Base-by-base conservation (phyloP, 2,329 filamentous ascomycete genomes). In the Blastomyces gilchristii region DNA sequence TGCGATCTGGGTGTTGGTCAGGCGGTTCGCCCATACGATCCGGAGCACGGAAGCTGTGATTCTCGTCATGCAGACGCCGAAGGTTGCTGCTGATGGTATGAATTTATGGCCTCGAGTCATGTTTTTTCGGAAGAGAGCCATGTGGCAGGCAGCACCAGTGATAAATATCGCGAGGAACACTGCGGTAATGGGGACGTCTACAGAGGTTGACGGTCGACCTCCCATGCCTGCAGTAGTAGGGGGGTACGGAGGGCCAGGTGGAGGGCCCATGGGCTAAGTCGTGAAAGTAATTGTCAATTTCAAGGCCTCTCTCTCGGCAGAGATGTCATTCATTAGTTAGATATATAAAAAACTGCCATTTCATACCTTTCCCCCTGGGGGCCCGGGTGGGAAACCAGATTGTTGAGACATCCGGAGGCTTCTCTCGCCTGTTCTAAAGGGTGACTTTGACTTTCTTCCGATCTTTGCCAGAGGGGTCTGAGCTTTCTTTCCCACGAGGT, bases 171-270 rank as follows among this genome's bases (percentile, higher is more conserved):
- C 71, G 16, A 91, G 72, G 66, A 91, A 83, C 63, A 89, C 81
- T 61, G 81, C 79, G 65, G 79, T 83, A 71, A 90, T 80, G 47
- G 88, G 86, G 8, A 86, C 79, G 71, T 92, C 89, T 66, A 87
- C 75, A 2, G 70, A 65, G 3, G 79, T 70, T 0, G 78, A 82
- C 1, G 89, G 88, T 8, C 76, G 67, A 31, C 85, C 75, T 37
- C 77, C 77, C 8, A 76, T 47, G 7, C 58, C 60, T 22, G 76
- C 76, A 18, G 65, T 68, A 8, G 31, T 53, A 2, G 74, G 68
- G 34, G 71, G 61, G 64, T 77, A 77, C 54, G 72, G 71, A 18
- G 70, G 67, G 3, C 69, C 66, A 63, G 34, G 50, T 12, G 60
- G 60, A 2, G 22, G 41, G 6, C 22, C n/a, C 49, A 34, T 54